Percentiles rank a stretch among this genome's conserved stretches.
These are phyloP conservation scores for Solanum chacoense DNA, from an alignment of 305 asterid species.

Conservation along the genomic window DNA sequence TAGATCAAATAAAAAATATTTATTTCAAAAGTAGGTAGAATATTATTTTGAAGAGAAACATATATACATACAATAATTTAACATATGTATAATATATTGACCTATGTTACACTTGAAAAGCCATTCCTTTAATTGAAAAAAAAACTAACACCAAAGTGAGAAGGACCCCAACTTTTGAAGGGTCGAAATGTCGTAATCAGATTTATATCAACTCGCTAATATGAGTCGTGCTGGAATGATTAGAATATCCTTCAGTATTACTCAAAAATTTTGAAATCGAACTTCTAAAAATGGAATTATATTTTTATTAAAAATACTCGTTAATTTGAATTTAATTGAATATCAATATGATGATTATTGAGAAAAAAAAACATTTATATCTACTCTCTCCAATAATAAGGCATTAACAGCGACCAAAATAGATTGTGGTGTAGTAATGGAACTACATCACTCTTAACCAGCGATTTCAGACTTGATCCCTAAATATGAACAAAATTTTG, in stretches of 20 bases:
- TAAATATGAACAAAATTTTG: no score
- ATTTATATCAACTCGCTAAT: neutral
- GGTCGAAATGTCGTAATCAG: neutral
- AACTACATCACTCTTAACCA: neutral
- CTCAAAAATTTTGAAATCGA: accelerated
- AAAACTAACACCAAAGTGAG: neutral
- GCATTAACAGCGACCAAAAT: no score
- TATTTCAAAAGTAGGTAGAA: neutral
- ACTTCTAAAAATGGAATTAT: no score
- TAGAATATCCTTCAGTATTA: accelerated
- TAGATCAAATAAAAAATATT: neutral
- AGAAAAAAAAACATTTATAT: neutral
- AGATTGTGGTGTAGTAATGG: neutral
- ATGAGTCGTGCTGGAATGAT: neutral
- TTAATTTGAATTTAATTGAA: neutral
- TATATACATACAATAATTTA: neutral
- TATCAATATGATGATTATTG: neutral
- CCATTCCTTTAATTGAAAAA: neutral
- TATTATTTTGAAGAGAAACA: neutral
- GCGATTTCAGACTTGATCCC: neutral
- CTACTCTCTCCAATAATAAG: neutral
- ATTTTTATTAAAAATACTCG: neutral
- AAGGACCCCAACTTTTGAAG: neutral
- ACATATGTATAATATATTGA: neutral
- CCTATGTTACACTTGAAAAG: neutral